Conservation (phyloP, 331 rosid genomes). For the Malus hybrid region DNA sequence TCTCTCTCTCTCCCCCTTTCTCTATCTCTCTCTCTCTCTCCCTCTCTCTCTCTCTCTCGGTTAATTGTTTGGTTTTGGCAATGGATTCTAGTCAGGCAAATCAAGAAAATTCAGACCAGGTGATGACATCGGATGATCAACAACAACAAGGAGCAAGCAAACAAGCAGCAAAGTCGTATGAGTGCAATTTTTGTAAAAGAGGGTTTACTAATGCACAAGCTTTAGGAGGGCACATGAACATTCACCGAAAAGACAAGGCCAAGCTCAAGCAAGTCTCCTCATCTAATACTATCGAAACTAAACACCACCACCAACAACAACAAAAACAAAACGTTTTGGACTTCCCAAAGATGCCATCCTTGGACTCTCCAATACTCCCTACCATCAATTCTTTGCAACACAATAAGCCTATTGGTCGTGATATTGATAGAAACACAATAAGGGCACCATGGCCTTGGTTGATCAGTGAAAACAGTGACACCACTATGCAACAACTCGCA, state of each 20-base stretch:
- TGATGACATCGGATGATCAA: background rate
- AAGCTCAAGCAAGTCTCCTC: constrained; percentile 43
- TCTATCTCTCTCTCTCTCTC: background rate
- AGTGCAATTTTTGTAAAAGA: constrained; percentile 64
- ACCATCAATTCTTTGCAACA: constrained; percentile 1
- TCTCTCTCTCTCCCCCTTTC: background rate
- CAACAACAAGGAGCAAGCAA: constrained; percentile 14
- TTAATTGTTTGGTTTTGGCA: background rate
- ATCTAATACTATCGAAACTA: background rate
- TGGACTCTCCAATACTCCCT: constrained; percentile 7
- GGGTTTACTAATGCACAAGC: constrained; percentile 86
- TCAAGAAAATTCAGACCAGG: constrained; percentile 18
- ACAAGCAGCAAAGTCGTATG: constrained; percentile 37
- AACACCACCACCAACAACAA: constrained; percentile 1
- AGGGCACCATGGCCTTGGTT: constrained; percentile 22
- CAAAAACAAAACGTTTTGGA: background rate
- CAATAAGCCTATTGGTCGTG: constrained; percentile 1
- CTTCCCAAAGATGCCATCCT: constrained; percentile 12
- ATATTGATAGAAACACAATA: background rate
- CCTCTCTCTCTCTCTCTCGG: background rate
- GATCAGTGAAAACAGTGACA: constrained; percentile 5
- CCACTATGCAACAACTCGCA: constrained; percentile 14
- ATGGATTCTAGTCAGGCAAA: constrained; percentile 17
- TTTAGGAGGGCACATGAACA: constrained; percentile 77
- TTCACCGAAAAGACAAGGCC: constrained; percentile 67